A percentile compares a stretch with the other conserved stretches of the same genome.
These are phyloP conservation scores for Albifimbria verrucaria DNA, from an alignment of 2,329 filamentous ascomycete genomes.

Conservation along the genomic window DNA sequence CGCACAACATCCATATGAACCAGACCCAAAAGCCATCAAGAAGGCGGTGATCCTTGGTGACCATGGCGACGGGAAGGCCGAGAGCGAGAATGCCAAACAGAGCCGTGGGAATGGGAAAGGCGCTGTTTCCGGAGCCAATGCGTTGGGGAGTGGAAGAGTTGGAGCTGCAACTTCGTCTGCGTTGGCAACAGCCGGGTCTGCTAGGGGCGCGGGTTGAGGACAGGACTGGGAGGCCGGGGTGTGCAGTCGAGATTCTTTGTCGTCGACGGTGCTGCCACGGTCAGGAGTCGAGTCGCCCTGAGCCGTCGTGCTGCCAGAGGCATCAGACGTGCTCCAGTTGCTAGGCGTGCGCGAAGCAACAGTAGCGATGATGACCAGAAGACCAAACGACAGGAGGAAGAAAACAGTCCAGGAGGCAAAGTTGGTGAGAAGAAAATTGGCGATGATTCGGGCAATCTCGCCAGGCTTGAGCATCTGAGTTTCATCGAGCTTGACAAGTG, in stretches of 20 bases:
- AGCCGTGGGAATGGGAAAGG: slow-evolving; percentile 23
- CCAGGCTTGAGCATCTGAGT: slow-evolving; percentile 24
- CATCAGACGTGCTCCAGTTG: slow-evolving; percentile 4
- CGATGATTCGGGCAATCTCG: slow-evolving; percentile 39
- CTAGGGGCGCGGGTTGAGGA: neutral
- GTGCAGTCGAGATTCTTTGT: neutral
- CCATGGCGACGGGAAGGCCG: slow-evolving; percentile 38
- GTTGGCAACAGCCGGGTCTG: neutral
- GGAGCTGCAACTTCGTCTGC: neutral
- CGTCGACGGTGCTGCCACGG: neutral
- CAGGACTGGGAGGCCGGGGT: neutral
- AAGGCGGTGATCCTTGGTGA: slow-evolving; percentile 28
- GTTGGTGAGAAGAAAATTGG: slow-evolving; percentile 40
- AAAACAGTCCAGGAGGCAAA: slow-evolving; percentile 29
- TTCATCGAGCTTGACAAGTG: slow-evolving; percentile 43
- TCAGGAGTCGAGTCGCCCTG: neutral
- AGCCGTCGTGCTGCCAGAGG: neutral
- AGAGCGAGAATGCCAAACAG: slow-evolving; percentile 30
- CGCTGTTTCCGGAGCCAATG: neutral
- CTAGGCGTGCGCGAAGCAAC: slow-evolving; percentile 6
- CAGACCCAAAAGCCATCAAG: slow-evolving; percentile 46
- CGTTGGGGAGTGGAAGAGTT: neutral
- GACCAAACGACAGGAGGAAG: slow-evolving; percentile 22
- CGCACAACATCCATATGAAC: slow-evolving; percentile 44
- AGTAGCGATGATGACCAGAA: slow-evolving; percentile 11